Percentiles rank a stretch among this genome's conserved stretches.
These are phyloP conservation scores for Trypanosomatidae sp. DNA, from an alignment of 208 protist species.

Conservation along the genomic window DNA sequence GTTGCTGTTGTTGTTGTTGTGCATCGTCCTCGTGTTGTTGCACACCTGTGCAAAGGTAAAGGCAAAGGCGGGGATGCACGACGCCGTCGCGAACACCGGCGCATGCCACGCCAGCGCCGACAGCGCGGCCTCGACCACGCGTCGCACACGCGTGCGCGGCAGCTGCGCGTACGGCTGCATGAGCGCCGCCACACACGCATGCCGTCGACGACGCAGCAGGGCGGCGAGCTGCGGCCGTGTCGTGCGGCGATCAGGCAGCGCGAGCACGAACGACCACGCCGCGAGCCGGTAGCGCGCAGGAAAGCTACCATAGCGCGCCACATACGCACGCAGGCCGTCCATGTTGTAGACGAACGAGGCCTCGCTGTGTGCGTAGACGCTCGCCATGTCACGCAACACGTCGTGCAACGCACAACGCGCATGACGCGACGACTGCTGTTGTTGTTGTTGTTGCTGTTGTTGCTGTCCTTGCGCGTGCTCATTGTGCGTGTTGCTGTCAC, in stretches of 20 bases:
- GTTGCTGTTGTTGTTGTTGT: too few relatives aligned
- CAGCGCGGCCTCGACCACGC: slow-evolving; percentile 31
- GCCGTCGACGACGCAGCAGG: slow-evolving; percentile 26
- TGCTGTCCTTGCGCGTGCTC: background rate
- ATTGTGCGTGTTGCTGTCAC: background rate
- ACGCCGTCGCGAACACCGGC: slow-evolving; percentile 47
- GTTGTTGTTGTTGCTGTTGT: background rate
- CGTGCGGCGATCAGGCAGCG: slow-evolving; percentile 23
- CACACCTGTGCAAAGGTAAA: slow-evolving; percentile 65
- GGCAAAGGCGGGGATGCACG: slow-evolving; percentile 61
- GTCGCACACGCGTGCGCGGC: slow-evolving; percentile 6
- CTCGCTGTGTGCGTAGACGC: slow-evolving; percentile 2
- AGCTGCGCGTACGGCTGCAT: slow-evolving; percentile 52
- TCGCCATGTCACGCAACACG: background rate
- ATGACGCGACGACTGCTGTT: too few relatives aligned
- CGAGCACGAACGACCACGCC: slow-evolving; percentile 75
- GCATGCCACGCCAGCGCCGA: slow-evolving; percentile 58
- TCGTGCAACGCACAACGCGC: too few relatives aligned
- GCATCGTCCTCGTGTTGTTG: too few relatives aligned
- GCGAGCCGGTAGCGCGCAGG: slow-evolving; percentile 40
- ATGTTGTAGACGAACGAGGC: slow-evolving; percentile 43
- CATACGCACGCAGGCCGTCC: slow-evolving; percentile 32
- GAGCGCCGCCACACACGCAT: slow-evolving; percentile 31
- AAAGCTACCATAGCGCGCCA: slow-evolving; percentile 57
- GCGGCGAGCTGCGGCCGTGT: slow-evolving; percentile 57